These are phyloP conservation scores for Ganoderma lingzhi DNA, from an alignment of 1,284 basidiomycete species.

Conservation along the genomic window DNA sequence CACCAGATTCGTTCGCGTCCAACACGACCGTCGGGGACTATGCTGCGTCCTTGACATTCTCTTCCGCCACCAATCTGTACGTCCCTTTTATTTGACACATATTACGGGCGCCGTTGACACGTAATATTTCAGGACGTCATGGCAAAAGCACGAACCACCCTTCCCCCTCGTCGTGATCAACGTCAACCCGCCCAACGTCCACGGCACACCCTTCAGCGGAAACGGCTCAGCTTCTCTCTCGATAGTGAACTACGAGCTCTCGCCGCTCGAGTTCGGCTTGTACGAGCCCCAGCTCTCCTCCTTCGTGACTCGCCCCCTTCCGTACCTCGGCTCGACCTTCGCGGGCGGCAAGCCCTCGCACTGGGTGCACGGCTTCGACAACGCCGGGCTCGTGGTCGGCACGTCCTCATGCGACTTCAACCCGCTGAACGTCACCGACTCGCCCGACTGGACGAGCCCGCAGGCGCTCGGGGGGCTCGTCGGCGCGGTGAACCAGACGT, in stretches of 20 bases:
- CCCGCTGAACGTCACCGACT: conserved; percentile 15
- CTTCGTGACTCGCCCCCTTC: conserved; percentile 9
- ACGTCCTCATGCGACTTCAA: conserved; percentile 24
- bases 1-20: conserved; percentile 14
- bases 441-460: conserved; percentile 11
- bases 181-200: conserved; percentile 18
- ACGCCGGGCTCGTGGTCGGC: conserved; percentile 21
- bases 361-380: conserved; percentile 21
- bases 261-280: conserved; percentile 21
- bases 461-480: conserved; percentile 12
- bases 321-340: conserved; percentile 20
- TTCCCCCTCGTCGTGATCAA: conserved; percentile 20
- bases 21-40: conserved; percentile 19
- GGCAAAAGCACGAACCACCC: conserved; percentile 13
- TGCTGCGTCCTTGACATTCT: conserved; percentile 16
- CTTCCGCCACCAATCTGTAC: conserved; percentile 17
- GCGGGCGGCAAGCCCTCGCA: not conserved
- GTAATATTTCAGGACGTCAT: not conserved
- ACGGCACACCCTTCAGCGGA: conserved; percentile 12
- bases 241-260: conserved; percentile 17
- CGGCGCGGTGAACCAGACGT: conserved; percentile 5
- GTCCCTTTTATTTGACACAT: not conserved
- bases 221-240: conserved; percentile 9
- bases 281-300: conserved; percentile 22
- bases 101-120: not conserved